Evolutionary conservation across 2,329 filamentous ascomycete genomes (phyloP).

Genomic region (Arthrobotrys sphaeroides): DNA sequence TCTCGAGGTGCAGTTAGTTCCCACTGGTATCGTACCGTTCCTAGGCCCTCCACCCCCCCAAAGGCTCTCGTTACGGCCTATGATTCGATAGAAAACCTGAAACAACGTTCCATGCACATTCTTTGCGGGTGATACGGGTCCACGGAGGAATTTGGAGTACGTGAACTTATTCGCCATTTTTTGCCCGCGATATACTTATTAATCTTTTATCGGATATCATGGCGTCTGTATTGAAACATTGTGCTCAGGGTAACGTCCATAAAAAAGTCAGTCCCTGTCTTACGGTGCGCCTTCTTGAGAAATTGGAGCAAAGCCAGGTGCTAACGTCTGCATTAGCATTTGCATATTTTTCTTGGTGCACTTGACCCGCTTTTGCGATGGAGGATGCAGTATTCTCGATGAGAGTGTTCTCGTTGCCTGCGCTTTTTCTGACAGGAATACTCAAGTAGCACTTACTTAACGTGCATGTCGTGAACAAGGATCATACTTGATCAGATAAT

Average conservation of each 20-base stretch:
- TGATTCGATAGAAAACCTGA: background rate
- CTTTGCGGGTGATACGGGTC: slow-evolving; percentile 8
- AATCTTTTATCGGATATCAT: background rate
- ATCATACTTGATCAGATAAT: background rate
- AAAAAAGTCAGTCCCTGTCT: background rate
- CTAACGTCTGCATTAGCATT: background rate
- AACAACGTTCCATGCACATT: slow-evolving; percentile 4
- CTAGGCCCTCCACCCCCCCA: background rate
- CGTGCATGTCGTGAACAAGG: background rate
- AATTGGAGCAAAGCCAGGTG: background rate
- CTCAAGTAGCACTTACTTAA: no score
- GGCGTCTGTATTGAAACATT: no score
- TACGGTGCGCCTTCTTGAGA: background rate
- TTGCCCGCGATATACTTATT: background rate
- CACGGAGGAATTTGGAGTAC: background rate
- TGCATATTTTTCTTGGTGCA: background rate
- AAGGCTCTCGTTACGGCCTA: background rate
- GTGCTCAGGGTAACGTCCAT: no score
- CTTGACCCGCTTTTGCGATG: background rate
- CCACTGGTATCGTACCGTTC: background rate
- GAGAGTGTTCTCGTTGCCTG: no score
- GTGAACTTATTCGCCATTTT: background rate
- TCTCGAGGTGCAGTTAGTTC: background rate
- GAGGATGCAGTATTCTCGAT: background rate
- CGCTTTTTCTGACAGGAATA: background rate